Evolutionary conservation across 148 eudicot genomes (phyloP).

Genomic region (Rhododendron henanense): DNA sequence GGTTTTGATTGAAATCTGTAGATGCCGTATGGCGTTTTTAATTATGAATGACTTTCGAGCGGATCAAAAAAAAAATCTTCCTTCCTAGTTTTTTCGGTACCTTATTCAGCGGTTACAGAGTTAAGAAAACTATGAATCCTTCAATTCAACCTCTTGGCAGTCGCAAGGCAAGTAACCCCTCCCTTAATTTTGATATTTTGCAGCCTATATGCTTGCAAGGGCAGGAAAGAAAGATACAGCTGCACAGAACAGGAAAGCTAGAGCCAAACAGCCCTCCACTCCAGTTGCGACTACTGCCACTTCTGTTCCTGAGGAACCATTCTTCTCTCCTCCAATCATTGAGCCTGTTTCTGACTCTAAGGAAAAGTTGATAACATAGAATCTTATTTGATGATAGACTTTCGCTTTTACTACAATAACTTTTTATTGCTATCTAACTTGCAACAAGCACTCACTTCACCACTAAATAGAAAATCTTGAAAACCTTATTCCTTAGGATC

Average conservation of each 20-base stretch:
- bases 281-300: conserved; percentile 20
- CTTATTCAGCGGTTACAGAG: background rate
- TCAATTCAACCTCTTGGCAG: conserved; percentile 1
- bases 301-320: conserved; percentile 30
- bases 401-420: no score
- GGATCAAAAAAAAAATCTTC: no score
- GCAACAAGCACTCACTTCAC: no score
- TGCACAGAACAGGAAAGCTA: conserved; percentile 26
- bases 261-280: conserved; percentile 25
- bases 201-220: conserved; percentile 70
- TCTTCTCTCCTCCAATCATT: conserved; percentile 29
- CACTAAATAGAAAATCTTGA: no score
- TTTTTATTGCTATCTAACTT: no score
- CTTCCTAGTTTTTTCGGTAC: background rate
- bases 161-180: background rate
- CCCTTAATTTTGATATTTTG: conserved; percentile 17
- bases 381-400: no score
- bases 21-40: no score
- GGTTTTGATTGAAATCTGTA: no score
- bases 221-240: no score
- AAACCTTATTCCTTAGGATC: no score
- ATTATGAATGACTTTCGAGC: no score
- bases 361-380: no score
- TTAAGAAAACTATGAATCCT: background rate
- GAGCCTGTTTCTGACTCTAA: conserved; percentile 27